These are phyloP conservation scores for Schizosaccharomyces octosporus DNA, from an alignment of 805 yeast genomes.

Conservation along the genomic window DNA sequence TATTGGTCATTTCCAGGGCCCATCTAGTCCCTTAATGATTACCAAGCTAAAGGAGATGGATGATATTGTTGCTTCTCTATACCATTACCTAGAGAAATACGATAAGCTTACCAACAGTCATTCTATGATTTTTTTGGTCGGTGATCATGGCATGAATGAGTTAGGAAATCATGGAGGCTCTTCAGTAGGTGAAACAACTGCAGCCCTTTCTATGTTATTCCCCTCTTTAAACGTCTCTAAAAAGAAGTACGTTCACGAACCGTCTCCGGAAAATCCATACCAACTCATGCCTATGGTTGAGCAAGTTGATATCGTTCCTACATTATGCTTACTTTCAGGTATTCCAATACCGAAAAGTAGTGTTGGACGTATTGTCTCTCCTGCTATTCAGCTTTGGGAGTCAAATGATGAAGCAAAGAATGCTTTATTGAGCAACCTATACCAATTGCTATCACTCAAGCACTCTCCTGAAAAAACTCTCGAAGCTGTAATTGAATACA, in stretches of 20 bases:
- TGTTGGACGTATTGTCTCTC: conserved; percentile 26
- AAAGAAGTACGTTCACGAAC: conserved; percentile 3
- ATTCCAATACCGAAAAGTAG: conserved; percentile 78
- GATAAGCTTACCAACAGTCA: conserved; percentile 4
- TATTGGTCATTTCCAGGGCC: conserved; percentile 94
- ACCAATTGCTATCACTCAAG: background rate
- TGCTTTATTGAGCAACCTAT: background rate
- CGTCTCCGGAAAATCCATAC: conserved; percentile 20
- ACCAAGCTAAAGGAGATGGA: conserved; percentile 77
- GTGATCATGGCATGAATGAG: conserved; percentile 94
- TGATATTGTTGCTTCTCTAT: conserved; percentile 20
- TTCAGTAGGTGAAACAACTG: conserved; percentile 71
- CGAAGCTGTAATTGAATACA: background rate
- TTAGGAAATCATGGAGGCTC: conserved; percentile 90
- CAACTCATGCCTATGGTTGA: conserved; percentile 21
- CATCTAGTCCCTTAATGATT: conserved; percentile 54
- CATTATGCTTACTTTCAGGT: conserved; percentile 54
- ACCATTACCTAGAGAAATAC: conserved; percentile 14
- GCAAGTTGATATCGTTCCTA: conserved; percentile 82
- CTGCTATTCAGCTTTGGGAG: background rate
- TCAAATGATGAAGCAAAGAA: background rate
- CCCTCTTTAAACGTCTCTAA: conserved; percentile 13
- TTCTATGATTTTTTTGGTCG: conserved; percentile 52
- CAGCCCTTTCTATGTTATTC: conserved; percentile 52
- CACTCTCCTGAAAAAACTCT: background rate